phyloP scores from a whole-genome alignment of 2,329 filamentous ascomycete genomes.

The Talaromyces sp. region DNA sequence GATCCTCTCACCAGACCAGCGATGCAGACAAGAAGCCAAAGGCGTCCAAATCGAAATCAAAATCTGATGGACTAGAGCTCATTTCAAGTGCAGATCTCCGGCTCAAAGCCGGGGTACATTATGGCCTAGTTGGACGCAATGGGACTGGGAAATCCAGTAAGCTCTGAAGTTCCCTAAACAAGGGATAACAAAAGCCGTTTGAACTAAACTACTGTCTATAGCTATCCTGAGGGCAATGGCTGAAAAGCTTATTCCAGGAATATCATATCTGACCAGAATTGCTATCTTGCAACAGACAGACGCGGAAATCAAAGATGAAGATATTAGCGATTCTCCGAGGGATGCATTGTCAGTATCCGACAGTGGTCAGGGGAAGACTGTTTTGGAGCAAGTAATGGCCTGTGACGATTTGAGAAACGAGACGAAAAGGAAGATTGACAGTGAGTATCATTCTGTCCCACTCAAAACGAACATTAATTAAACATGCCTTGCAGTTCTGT shows the following conservation, averaged over 20 bases:
- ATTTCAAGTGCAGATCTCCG: conserved; percentile 63
- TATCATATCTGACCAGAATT: conserved; percentile 60
- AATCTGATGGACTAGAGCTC: conserved; percentile 52
- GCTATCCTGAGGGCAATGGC: conserved; percentile 69
- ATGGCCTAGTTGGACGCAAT: conserved; percentile 74
- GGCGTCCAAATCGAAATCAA: conserved; percentile 47
- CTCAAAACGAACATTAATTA: not conserved
- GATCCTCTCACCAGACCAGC: conserved; percentile 1
- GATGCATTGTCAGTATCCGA: conserved; percentile 1
- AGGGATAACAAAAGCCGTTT: not conserved
- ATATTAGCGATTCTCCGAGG: conserved; percentile 11
- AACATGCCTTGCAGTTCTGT: conserved; percentile 40
- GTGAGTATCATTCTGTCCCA: conserved; percentile 33
- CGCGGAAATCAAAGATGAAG: conserved; percentile 20
- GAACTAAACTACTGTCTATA: conserved; percentile 21
- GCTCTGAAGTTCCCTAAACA: conserved; percentile 15
- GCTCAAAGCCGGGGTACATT: conserved; percentile 66
- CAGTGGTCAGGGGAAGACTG: conserved; percentile 34
- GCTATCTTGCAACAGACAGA: conserved; percentile 65
- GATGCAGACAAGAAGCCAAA: conserved; percentile 18
- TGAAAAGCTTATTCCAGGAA: conserved; percentile 71
- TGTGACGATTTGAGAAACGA: conserved; percentile 47
- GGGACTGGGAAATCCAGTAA: conserved; percentile 76
- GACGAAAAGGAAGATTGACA: conserved; percentile 55
- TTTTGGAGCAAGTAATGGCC: conserved; percentile 61